A percentile compares a stretch with the other conserved stretches of the same genome.
Evolutionary conservation across 805 yeast species (phyloP).

Genomic region (Zygosaccharomyces bisporus): DNA sequence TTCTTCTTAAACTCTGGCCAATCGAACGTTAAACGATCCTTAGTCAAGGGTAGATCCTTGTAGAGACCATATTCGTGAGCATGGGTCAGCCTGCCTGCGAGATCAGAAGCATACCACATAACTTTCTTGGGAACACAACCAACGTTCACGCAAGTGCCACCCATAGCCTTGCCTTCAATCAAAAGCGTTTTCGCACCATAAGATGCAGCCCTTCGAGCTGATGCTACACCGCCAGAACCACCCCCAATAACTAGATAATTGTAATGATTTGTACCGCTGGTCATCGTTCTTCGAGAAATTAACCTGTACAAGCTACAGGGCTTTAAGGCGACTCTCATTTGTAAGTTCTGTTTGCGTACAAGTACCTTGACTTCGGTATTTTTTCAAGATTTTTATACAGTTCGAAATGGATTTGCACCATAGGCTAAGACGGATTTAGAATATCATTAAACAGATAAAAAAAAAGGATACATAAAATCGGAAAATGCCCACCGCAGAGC

Average conservation of each 20-base stretch:
- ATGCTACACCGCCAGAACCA: conserved; percentile 99
- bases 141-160: conserved; percentile 98
- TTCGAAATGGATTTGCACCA: not conserved
- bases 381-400: not conserved
- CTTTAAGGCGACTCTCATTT: not conserved
- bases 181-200: conserved; percentile 86
- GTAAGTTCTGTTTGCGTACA: not conserved
- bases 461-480: not conserved
- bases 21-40: conserved; percentile 58
- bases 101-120: conserved; percentile 96
- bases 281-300: conserved; percentile 43
- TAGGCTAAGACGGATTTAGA: not conserved
- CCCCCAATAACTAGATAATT: conserved; percentile 97
- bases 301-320: conserved; percentile 7
- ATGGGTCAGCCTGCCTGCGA: conserved; percentile 69
- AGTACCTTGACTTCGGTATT: not conserved
- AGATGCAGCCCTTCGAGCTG: conserved; percentile 92
- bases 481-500: not conserved
- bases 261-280: conserved; percentile 59
- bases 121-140: conserved; percentile 99
- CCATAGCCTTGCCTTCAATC: conserved; percentile 77
- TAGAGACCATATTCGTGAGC: conserved; percentile 82
- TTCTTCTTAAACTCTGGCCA: conserved; percentile 81
- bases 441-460: not conserved
- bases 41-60: conserved; percentile 49